Base-by-base conservation (phyloP, 768 basidiomycete genomes). In the Macrolepiota albuminosa region DNA sequence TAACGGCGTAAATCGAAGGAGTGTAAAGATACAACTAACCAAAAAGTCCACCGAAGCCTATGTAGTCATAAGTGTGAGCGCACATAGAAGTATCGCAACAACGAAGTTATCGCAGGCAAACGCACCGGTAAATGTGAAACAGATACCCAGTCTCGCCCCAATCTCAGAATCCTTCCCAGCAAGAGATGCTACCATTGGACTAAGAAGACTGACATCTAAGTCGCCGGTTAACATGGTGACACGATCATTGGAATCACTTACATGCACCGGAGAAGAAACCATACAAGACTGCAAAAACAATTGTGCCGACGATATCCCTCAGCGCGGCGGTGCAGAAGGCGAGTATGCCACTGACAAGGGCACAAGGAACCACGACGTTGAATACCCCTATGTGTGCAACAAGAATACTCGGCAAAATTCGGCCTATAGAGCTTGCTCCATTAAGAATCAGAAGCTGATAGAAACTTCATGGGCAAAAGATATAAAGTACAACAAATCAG, bases 131-230 rank as follows among this genome's bases (percentile, higher is more conserved):
- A 56, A 51, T 3, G 76, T 76, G 63, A 80, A 84, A 61, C 76
- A 76, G 34, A 85, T 72, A 7, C 83, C 81, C 67, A 86, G 70
- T 18, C 82, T 73, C 26, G 77, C 77, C 45, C 85, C 85, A n/a
- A 86, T 76, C 65, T 86, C 83, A 1, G 76, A 71, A 36, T 80
- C 70, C 34, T 76, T 74, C 18, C 67, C 68, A 0, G 84, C 78
- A 10, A 82, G 72, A 9, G 74, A 70, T 5, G 74, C 71, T 13
- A 84, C 65, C 66, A 80, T 71, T 2, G 82, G 80, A 0, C 76
- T 67, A 49, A 81, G 69, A 16, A 84, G 72, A 39, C 74, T 78
- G 7, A 72, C 69, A 62, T 75, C 76, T 77, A 42, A 40, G 24
- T 24, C 36, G 14, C 11, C 31, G 21, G 36, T 33, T 24, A 18